Conservation (phyloP, 148 eudicot species). For the Chenopodium berlandieri region DNA sequence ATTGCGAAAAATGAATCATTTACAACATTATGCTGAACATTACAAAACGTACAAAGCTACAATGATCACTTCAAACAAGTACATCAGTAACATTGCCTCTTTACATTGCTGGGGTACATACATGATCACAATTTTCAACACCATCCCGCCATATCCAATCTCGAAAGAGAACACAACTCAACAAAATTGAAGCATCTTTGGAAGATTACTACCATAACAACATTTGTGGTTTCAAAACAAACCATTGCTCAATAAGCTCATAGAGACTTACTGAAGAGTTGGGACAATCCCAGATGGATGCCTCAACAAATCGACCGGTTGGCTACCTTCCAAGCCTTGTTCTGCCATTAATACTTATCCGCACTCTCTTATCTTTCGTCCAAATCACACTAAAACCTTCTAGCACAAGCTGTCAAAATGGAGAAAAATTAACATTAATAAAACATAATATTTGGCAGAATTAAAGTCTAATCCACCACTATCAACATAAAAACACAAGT, state of each 20-base stretch:
- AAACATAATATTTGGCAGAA: no score
- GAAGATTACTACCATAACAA: not conserved
- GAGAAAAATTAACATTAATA: not conserved
- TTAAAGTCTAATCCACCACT: not conserved
- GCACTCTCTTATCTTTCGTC: not conserved
- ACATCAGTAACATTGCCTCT: not conserved
- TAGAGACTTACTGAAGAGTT: slow-evolving; percentile 70
- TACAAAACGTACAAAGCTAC: not conserved
- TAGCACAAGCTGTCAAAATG: not conserved
- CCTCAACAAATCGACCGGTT: slow-evolving; percentile 63
- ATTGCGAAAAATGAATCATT: no score
- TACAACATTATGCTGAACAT: not conserved
- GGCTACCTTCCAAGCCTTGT: slow-evolving; percentile 67
- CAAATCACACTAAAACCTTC: not conserved
- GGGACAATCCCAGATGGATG: slow-evolving; percentile 84
- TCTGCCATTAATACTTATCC: slow-evolving; percentile 51
- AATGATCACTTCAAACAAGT: not conserved
- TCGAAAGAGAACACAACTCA: not conserved
- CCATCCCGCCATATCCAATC: not conserved
- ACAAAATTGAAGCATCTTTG: not conserved
- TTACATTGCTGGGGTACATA: not conserved
- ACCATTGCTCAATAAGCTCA: not conserved
- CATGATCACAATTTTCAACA: not conserved
- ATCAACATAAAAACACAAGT: no score
- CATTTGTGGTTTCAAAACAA: not conserved